Percentiles rank a stretch among this genome's conserved stretches.
phyloP scores from a whole-genome alignment of 2,329 filamentous ascomycete genomes.

The Seiridium cupressi region DNA sequence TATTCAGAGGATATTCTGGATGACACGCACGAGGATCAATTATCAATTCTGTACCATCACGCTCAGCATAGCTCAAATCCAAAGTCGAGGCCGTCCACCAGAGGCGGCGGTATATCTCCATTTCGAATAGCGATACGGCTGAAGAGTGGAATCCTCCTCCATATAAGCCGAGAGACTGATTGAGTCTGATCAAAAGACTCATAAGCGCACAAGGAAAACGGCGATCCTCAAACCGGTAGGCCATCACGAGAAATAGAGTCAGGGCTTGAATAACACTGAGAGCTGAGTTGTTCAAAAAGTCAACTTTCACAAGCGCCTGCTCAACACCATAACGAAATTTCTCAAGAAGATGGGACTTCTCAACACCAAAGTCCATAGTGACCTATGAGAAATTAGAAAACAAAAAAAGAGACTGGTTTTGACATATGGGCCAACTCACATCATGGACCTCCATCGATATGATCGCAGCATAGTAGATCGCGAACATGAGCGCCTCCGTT shows the following conservation, averaged over 20 bases:
- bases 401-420: not conserved
- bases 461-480: constrained; percentile 56
- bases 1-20: not conserved
- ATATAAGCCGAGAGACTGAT: constrained; percentile 60
- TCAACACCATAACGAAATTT: constrained; percentile 40
- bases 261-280: constrained; percentile 51
- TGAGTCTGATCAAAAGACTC: constrained; percentile 59
- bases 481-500: constrained; percentile 53
- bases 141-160: constrained; percentile 49
- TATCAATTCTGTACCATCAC: not conserved
- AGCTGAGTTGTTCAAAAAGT: constrained; percentile 48
- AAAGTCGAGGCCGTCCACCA: constrained; percentile 63
- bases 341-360: not conserved
- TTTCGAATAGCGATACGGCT: constrained; percentile 24
- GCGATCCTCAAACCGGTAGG: constrained; percentile 44
- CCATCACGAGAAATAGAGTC: constrained; percentile 46
- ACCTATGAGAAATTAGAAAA: not conserved
- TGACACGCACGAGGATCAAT: not conserved
- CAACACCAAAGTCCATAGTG: not conserved
- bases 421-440: constrained; percentile 35
- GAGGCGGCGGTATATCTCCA: constrained; percentile 56
- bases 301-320: constrained; percentile 45
- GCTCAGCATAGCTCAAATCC: constrained; percentile 41
- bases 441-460: constrained; percentile 58
- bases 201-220: constrained; percentile 55